A percentile compares a stretch with the other conserved stretches of the same genome.
phyloP scores from a whole-genome alignment of 768 basidiomycete species.

The Boletus huronensis region DNA sequence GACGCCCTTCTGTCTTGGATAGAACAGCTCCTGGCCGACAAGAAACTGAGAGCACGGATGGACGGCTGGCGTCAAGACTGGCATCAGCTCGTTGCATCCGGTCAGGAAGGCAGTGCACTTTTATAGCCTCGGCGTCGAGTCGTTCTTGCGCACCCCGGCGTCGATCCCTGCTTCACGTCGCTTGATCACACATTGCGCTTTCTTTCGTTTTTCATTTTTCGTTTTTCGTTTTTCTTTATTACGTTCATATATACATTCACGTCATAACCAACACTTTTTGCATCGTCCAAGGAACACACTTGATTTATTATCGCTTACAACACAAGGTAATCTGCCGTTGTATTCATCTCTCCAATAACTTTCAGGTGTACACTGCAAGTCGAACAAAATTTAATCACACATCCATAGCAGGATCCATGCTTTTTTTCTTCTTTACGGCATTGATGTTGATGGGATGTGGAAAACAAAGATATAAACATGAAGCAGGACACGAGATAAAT shows the following conservation, averaged over 20 bases:
- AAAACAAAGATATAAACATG: background rate
- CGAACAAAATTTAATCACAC: constrained; percentile 9
- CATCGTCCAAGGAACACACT: constrained; percentile 16
- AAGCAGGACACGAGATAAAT: background rate
- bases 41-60: constrained; percentile 71
- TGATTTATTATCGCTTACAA: constrained; percentile 23
- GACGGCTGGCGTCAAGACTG: constrained; percentile 76
- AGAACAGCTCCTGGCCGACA: constrained; percentile 50
- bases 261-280: constrained; percentile 14
- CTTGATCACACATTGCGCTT: constrained; percentile 1
- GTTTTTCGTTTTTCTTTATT: constrained; percentile 27
- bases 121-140: constrained; percentile 36
- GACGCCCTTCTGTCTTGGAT: constrained; percentile 82
- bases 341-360: constrained; percentile 16
- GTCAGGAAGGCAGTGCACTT: constrained; percentile 58
- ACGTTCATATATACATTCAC: constrained; percentile 20
- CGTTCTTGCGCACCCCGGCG: background rate
- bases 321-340: constrained; percentile 23
- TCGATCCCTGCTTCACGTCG: constrained; percentile 2
- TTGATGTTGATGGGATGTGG: background rate
- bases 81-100: constrained; percentile 61
- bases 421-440: background rate
- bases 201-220: background rate
- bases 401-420: background rate
- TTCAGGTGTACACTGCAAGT: constrained; percentile 16